Percentiles rank a stretch among this genome's conserved stretches.
phyloP scores from a whole-genome alignment of 352 stramenopile genomes.

The Plasmopara muralis region DNA sequence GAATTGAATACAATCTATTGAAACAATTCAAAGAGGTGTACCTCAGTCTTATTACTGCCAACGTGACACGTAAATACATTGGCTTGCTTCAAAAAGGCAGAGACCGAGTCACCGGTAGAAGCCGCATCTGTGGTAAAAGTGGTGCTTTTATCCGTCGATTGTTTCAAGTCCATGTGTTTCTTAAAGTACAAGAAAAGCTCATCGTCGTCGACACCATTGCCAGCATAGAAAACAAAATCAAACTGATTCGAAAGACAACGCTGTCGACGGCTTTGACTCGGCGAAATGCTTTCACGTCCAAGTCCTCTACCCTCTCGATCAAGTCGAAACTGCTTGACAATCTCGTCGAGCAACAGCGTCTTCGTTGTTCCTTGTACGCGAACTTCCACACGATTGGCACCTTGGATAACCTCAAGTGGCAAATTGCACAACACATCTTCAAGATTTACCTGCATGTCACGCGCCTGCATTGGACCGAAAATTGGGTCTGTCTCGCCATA shows the following conservation, averaged over 20 bases:
- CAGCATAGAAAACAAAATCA: slow-evolving; percentile 83
- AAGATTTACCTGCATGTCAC: slow-evolving; percentile 84
- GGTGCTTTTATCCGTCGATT: not conserved
- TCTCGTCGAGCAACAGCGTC: slow-evolving; percentile 53
- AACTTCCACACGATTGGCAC: slow-evolving; percentile 71
- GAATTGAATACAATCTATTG: not conserved
- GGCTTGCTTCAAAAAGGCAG: slow-evolving; percentile 38
- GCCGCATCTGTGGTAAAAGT: slow-evolving; percentile 4
- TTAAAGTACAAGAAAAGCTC: slow-evolving; percentile 84
- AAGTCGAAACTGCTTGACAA: slow-evolving; percentile 39
- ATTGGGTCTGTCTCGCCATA: slow-evolving; percentile 70
- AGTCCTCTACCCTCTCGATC: slow-evolving; percentile 6
- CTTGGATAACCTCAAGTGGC: slow-evolving; percentile 74
- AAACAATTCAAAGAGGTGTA: slow-evolving; percentile 12
- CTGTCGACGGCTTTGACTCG: slow-evolving; percentile 11
- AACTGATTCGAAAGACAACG: slow-evolving; percentile 22
- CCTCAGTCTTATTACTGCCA: slow-evolving; percentile 64
- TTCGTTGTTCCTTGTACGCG: slow-evolving; percentile 62
- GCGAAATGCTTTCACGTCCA: slow-evolving; percentile 1
- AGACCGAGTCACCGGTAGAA: slow-evolving; percentile 11
- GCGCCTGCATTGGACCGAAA: slow-evolving; percentile 75
- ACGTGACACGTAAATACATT: slow-evolving; percentile 72
- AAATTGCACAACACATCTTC: slow-evolving; percentile 82
- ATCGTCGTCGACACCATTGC: slow-evolving; percentile 78
- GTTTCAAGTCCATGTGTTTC: slow-evolving; percentile 43